Conservation (phyloP, 202 grass and related monocot species). For the Dendrocalamus latiflorus region DNA sequence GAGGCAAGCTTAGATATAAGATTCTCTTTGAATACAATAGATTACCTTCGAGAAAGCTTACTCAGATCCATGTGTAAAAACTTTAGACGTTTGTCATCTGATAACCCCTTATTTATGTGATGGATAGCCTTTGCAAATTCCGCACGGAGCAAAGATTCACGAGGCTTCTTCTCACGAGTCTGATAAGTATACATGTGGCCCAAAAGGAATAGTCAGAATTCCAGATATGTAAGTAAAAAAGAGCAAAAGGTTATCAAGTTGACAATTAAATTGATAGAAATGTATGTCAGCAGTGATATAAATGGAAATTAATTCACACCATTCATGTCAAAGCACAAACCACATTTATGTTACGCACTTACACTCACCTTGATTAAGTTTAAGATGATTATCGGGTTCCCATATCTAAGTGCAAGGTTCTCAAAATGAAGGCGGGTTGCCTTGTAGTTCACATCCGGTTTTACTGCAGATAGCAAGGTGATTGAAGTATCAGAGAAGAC, state of each 20-base stretch:
- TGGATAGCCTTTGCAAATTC: conserved; percentile 93
- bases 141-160: conserved; percentile 85
- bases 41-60: conserved; percentile 83
- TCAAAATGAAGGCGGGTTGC: conserved; percentile 88
- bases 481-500: conserved; percentile 19
- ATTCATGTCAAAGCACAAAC: conserved; percentile 4
- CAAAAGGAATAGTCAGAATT: conserved; percentile 19
- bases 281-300: conserved; percentile 3
- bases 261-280: neutral
- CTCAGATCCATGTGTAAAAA: conserved; percentile 98
- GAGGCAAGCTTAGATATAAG: conserved; percentile 1
- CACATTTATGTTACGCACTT: neutral
- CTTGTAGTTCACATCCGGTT: conserved; percentile 75
- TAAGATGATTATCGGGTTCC: conserved; percentile 92
- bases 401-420: conserved; percentile 93
- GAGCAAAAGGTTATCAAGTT: conserved; percentile 9
- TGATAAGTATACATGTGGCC: conserved; percentile 35
- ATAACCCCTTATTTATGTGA: conserved; percentile 75
- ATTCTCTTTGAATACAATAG: neutral
- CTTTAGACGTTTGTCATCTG: conserved; percentile 53
- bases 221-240: conserved; percentile 4
- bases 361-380: conserved; percentile 93
- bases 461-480: conserved; percentile 51
- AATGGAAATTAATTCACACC: neutral
- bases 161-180: conserved; percentile 92